Evolutionary conservation across 2,329 filamentous ascomycete genomes (phyloP).

Genomic region (Fusarium ambrosium): DNA sequence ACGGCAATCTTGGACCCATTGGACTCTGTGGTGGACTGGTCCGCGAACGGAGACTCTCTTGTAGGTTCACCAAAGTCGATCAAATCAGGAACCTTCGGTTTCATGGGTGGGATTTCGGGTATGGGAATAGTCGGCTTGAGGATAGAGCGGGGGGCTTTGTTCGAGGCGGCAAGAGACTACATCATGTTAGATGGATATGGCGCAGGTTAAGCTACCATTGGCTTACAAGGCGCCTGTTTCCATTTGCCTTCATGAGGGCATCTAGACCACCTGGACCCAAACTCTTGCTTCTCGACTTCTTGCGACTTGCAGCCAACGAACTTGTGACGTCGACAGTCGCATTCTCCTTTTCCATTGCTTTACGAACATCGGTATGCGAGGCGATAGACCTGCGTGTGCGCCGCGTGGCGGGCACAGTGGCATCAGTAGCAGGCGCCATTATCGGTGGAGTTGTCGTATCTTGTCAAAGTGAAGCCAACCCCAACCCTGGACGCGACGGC

Average conservation of each 20-base stretch:
- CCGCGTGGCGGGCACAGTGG: conserved; percentile 68
- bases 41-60: conserved; percentile 25
- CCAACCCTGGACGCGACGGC: conserved; percentile 36
- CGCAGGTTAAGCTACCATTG: conserved; percentile 10
- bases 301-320: conserved; percentile 64
- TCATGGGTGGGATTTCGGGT: conserved; percentile 75
- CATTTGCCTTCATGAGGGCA: conserved; percentile 79
- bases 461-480: conserved; percentile 31
- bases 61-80: conserved; percentile 35
- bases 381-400: conserved; percentile 81
- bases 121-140: conserved; percentile 84
- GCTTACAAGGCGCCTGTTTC: conserved; percentile 84
- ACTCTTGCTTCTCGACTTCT: conserved; percentile 93
- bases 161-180: conserved; percentile 69
- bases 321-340: conserved; percentile 75
- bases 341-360: conserved; percentile 81
- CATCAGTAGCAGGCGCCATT: conserved; percentile 55
- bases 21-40: conserved; percentile 41
- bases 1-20: conserved; percentile 71
- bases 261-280: conserved; percentile 93
- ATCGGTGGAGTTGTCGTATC: conserved; percentile 33
- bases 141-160: conserved; percentile 74
- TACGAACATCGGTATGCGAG: conserved; percentile 65
- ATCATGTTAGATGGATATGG: conserved; percentile 29
- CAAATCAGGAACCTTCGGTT: conserved; percentile 52